phyloP scores from a whole-genome alignment of 192 early-diverging fungal species.

The Coemansia sp. region DNA sequence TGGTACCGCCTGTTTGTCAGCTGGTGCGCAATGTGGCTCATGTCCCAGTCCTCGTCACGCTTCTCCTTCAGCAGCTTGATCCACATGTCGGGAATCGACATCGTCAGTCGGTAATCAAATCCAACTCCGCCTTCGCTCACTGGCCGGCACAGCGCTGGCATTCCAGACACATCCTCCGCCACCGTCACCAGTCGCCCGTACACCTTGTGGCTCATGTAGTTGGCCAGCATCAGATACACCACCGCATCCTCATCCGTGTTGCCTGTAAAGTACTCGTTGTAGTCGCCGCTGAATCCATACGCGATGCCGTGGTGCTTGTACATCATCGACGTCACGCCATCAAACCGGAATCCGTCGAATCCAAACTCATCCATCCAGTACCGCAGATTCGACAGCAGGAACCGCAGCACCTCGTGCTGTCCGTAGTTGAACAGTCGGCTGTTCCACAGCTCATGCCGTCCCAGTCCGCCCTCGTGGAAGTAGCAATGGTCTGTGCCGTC shows the following conservation, averaged over 20 bases:
- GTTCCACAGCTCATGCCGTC: slow-evolving; percentile 93
- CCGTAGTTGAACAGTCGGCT: slow-evolving; percentile 93
- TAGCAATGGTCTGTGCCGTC: slow-evolving; percentile 96
- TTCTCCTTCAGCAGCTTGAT: slow-evolving; percentile 95
- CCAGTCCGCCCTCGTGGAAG: slow-evolving; percentile 86
- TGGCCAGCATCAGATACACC: slow-evolving; percentile 90
- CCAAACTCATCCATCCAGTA: slow-evolving; percentile 89
- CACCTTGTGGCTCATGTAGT: slow-evolving; percentile 77
- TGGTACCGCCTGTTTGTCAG: slow-evolving; percentile 85
- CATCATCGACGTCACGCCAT: slow-evolving; percentile 96
- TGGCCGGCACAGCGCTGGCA: slow-evolving; percentile 92
- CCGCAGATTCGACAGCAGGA: slow-evolving; percentile 91
- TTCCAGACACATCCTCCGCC: slow-evolving; percentile 98
- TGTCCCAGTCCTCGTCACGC: slow-evolving; percentile 89
- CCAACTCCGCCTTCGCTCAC: slow-evolving; percentile 85
- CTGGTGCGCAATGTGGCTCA: slow-evolving; percentile 81
- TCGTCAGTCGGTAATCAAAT: slow-evolving; percentile 94
- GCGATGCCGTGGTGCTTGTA: slow-evolving; percentile 95
- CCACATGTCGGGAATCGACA: slow-evolving; percentile 99
- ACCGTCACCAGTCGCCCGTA: slow-evolving; percentile 84
- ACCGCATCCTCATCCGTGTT: slow-evolving; percentile 77
- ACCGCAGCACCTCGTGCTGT: slow-evolving; percentile 86
- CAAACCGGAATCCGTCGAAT: slow-evolving; percentile 98
- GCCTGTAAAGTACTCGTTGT: slow-evolving; percentile 92
- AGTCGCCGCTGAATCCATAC: slow-evolving; percentile 88